Evolutionary conservation across 768 basidiomycete species (phyloP).

Genomic region (Calocybe gangraenosa): DNA sequence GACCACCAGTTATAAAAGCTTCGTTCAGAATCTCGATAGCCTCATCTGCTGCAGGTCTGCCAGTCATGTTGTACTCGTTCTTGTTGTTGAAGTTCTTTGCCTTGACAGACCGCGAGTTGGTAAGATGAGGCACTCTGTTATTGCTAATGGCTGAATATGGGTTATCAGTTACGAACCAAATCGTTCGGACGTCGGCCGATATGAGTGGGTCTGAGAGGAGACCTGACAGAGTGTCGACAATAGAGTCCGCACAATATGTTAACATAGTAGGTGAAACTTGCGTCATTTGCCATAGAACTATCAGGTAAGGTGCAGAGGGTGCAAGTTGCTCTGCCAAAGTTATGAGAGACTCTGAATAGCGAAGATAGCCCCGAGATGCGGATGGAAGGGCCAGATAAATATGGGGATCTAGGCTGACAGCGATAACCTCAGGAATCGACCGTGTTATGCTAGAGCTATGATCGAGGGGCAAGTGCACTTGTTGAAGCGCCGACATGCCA

Average conservation of each 20-base stretch:
- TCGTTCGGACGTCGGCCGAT: conserved; percentile 28
- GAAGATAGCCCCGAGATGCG: conserved; percentile 21
- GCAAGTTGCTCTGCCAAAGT: conserved; percentile 35
- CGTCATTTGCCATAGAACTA: conserved; percentile 59
- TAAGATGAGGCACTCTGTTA: background rate
- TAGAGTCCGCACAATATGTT: conserved; percentile 43
- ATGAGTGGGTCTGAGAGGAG: conserved; percentile 26
- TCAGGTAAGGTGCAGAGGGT: conserved; percentile 36
- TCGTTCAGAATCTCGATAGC: conserved; percentile 39
- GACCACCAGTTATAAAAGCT: conserved; percentile 39
- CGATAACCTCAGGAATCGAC: conserved; percentile 34
- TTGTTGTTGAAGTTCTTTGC: too few relatives aligned
- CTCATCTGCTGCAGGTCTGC: conserved; percentile 39
- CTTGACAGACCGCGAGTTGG: too few relatives aligned
- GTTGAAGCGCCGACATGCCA: too few relatives aligned
- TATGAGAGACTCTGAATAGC: conserved; percentile 41
- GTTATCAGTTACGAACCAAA: conserved; percentile 59
- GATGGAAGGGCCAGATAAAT: conserved; percentile 38
- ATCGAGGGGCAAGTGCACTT: background rate
- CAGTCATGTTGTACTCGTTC: too few relatives aligned
- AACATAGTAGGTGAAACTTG: conserved; percentile 37
- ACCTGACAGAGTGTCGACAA: conserved; percentile 38
- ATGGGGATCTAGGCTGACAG: conserved; percentile 52
- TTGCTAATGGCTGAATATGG: conserved; percentile 24
- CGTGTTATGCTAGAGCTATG: background rate